Evolutionary conservation across 345 rosid genomes (phyloP), one percentile per base, ranked within the genome.

Genomic region (Leavenworthia alabamica): DNA sequence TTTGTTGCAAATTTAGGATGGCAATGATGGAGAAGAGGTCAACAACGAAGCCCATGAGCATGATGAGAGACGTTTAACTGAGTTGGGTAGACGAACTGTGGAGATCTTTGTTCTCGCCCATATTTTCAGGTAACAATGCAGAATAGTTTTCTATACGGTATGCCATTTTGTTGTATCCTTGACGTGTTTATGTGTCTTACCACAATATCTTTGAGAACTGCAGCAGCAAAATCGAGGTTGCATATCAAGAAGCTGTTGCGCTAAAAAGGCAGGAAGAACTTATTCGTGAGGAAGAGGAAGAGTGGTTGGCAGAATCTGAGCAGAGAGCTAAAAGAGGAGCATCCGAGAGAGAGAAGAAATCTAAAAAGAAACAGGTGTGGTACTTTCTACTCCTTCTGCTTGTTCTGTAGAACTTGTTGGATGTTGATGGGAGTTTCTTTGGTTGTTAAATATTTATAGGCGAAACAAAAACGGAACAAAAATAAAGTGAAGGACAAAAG

Each of bases 211-310:
- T 51, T 39, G 64, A 62, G n/a, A 55, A 70, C 1, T 73, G 59
- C 80, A 87, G 99, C 82, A 85, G 80, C 68, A 89, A 87, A 76
- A 85, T 93, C 47, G 99, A 93, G 80, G 90, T 77, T 75, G 88
- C 99, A 50, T 84, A 93, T 76, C 97, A 89, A 88, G 97, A 93
- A 76, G 97, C 96, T 39, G 81, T 93, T 74, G 97, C 97, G 55
- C 73, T 89, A 76, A 87, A 81, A 81, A 85, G 91, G 82, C 99
- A 93, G 72, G 99, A 93, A 65, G 96, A 93, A 81, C 86, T 93
- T 60, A 93, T 89, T 54, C 99, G 97, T 56, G 97, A 89, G 78
- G 98, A 91, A 83, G 99, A 92, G 78, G 97, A 79, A 68, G 90
- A 84, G 8, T 82, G 96, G 83, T 71, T 84, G 64, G 96, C 91